Conservation (phyloP, 192 early-diverging fungal genomes). For the Gamsiella multidivaricata region DNA sequence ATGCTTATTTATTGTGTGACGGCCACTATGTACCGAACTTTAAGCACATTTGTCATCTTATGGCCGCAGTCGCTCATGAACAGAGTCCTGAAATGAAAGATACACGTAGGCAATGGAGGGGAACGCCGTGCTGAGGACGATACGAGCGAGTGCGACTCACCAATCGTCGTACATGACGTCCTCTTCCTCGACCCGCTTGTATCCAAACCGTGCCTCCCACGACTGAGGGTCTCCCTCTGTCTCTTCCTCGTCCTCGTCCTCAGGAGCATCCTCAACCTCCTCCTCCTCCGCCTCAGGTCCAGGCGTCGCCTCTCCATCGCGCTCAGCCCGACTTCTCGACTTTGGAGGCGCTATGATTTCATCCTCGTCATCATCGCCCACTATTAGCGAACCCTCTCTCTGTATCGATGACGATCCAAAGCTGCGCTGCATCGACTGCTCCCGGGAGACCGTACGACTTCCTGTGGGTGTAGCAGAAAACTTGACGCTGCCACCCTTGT, state of each 20-base stretch:
- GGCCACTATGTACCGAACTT: no score
- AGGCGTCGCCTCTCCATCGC: conserved; percentile 47
- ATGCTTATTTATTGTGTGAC: neutral
- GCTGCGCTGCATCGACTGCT: conserved; percentile 51
- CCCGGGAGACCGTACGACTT: conserved; percentile 49
- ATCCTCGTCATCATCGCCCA: conserved; percentile 60
- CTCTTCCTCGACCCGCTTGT: conserved; percentile 27
- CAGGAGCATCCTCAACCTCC: conserved; percentile 56
- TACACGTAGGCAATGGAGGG: no score
- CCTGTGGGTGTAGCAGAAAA: conserved; percentile 42
- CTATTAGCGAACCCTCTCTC: conserved; percentile 24
- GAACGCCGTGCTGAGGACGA: neutral
- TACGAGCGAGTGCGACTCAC: conserved; percentile 4
- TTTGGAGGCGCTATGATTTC: conserved; percentile 52
- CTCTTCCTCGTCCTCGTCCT: conserved; percentile 62
- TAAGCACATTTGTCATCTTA: no score
- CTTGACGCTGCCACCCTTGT: conserved; percentile 41
- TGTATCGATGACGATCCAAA: conserved; percentile 22
- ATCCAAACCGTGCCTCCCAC: conserved; percentile 34
- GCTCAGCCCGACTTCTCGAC: conserved; percentile 31
- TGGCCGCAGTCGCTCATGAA: no score
- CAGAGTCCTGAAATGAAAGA: no score
- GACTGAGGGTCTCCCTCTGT: conserved; percentile 40
- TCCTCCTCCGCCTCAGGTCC: conserved; percentile 48
- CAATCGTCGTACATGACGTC: conserved; percentile 46